These are phyloP conservation scores for Prototheca cutis DNA, from an alignment of 163 green algal species.

Conservation along the genomic window DNA sequence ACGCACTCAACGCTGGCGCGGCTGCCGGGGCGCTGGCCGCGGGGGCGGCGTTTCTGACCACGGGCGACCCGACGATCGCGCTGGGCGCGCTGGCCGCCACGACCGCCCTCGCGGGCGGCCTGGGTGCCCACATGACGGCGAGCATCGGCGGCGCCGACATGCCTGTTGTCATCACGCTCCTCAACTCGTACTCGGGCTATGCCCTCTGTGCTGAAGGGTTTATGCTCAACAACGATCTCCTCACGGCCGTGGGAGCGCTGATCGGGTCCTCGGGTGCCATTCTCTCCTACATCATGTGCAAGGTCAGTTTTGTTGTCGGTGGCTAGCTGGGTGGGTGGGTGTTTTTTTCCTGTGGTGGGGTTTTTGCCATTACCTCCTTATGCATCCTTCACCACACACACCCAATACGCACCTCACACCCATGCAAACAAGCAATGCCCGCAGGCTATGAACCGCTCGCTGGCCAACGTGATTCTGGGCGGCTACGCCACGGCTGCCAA, in stretches of 20 bases:
- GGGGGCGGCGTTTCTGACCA: slow-evolving; percentile 44
- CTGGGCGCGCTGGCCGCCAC: slow-evolving; percentile 38
- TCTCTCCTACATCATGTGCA: slow-evolving; percentile 94
- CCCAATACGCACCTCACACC: no score
- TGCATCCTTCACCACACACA: no score
- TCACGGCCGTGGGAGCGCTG: slow-evolving; percentile 74
- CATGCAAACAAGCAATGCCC: no score
- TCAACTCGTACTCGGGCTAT: slow-evolving; percentile 81
- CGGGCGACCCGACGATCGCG: slow-evolving; percentile 29
- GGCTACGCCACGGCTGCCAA: slow-evolving; percentile 53
- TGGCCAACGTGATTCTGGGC: slow-evolving; percentile 85
- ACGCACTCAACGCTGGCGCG: slow-evolving; percentile 64
- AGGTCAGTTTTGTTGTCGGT: no score
- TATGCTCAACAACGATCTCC: slow-evolving; percentile 84
- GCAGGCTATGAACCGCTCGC: slow-evolving; percentile 82
- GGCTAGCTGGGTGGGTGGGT: no score
- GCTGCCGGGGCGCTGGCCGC: slow-evolving; percentile 36
- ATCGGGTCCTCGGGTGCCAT: slow-evolving; percentile 85
- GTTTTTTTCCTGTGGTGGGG: no score
- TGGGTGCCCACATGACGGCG: slow-evolving; percentile 76
- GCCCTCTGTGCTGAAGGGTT: slow-evolving; percentile 83
- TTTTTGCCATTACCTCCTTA: no score
- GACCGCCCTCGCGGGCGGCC: slow-evolving; percentile 46
- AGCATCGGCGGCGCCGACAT: slow-evolving; percentile 86
- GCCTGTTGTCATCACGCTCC: slow-evolving; percentile 85